phyloP scores from a whole-genome alignment of 2,329 filamentous ascomycete genomes.

The Diaporthe amygdali region DNA sequence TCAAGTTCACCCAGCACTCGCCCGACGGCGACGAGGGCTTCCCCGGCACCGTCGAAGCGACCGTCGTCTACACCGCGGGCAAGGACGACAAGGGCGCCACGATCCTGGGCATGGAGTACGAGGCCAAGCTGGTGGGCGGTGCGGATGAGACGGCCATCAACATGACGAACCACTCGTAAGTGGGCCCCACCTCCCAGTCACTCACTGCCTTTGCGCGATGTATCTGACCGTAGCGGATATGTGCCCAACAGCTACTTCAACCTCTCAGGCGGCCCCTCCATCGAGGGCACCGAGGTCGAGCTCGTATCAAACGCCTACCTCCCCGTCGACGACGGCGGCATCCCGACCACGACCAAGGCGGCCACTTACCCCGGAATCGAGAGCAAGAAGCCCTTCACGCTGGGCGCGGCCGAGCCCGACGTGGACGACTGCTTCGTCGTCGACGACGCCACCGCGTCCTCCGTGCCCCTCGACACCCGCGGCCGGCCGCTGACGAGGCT shows the following conservation, averaged over 20 bases:
- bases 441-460: constrained; percentile 60
- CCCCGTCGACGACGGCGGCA: constrained; percentile 73
- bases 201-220: background rate
- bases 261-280: constrained; percentile 57
- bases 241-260: constrained; percentile 64
- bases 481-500: constrained; percentile 66
- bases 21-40: constrained; percentile 87
- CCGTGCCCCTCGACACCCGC: constrained; percentile 71
- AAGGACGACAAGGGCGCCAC: constrained; percentile 64
- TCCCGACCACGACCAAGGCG: constrained; percentile 73
- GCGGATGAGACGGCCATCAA: constrained; percentile 91
- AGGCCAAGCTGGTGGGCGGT: constrained; percentile 79
- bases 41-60: constrained; percentile 81
- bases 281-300: constrained; percentile 68
- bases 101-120: constrained; percentile 85
- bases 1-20: constrained; percentile 71
- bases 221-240: background rate
- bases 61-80: constrained; percentile 78
- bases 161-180: constrained; percentile 92
- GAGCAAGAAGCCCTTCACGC: constrained; percentile 70
- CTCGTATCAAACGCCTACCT: constrained; percentile 71
- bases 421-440: constrained; percentile 93
- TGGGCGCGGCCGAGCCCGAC: constrained; percentile 73
- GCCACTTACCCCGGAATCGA: constrained; percentile 68
- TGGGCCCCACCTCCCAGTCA: background rate